phyloP scores from a whole-genome alignment of 495 filamentous ascomycete genomes.

The Symbiotaphrina buchneri region DNA sequence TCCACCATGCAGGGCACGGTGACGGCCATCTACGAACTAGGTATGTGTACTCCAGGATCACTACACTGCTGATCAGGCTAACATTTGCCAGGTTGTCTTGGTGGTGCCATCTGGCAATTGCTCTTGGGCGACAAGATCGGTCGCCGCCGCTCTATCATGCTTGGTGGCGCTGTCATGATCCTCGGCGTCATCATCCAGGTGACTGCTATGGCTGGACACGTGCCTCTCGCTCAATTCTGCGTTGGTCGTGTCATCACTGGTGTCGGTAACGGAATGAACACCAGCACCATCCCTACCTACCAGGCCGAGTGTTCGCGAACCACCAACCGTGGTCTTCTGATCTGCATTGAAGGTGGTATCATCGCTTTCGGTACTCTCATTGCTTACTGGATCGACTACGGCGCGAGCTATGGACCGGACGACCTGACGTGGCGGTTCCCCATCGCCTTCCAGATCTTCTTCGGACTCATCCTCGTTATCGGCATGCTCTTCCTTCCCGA shows the following conservation, averaged over 20 bases:
- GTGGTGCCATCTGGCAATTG: conserved; percentile 51
- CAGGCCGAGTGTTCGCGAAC: conserved; percentile 59
- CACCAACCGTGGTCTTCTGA: conserved; percentile 56
- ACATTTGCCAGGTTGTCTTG: conserved; percentile 27
- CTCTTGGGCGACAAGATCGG: conserved; percentile 45
- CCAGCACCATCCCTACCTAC: conserved; percentile 57
- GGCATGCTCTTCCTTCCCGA: conserved; percentile 50
- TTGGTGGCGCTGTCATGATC: conserved; percentile 49
- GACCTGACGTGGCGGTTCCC: conserved; percentile 60
- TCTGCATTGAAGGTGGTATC: conserved; percentile 64
- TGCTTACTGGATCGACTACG: conserved; percentile 72
- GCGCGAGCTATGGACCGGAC: conserved; percentile 39
- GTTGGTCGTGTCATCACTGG: conserved; percentile 54
- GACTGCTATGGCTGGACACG: conserved; percentile 20
- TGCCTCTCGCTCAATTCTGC: conserved; percentile 40
- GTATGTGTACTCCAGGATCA: conserved; percentile 6
- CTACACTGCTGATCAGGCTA: too few species aligned
- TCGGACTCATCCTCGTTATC: conserved; percentile 39
- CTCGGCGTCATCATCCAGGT: conserved; percentile 50
- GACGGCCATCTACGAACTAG: conserved; percentile 68
- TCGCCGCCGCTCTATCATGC: conserved; percentile 24
- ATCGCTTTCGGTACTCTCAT: conserved; percentile 62
- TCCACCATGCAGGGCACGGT: conserved; percentile 59
- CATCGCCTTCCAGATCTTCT: conserved; percentile 62
- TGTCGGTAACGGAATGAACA: conserved; percentile 60